Evolutionary conservation across 2,329 filamentous ascomycete species (phyloP).

Genomic region (Aspergillus sclerotialis): DNA sequence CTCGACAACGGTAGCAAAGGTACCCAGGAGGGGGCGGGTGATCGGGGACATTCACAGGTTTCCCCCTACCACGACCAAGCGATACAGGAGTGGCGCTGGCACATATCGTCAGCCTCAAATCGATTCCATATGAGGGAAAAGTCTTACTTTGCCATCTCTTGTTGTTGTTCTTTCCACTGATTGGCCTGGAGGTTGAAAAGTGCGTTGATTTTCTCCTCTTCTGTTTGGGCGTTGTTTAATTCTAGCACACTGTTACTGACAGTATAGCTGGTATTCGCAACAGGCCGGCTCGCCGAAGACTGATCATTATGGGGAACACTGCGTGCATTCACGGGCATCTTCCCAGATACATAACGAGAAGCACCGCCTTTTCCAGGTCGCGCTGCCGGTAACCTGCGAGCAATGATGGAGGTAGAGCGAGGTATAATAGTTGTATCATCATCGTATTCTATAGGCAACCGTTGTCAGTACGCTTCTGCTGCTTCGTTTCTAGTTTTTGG

Average conservation of each 20-base stretch:
- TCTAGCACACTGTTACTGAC: slow-evolving; percentile 52
- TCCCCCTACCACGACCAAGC: slow-evolving; percentile 30
- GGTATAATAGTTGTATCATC: slow-evolving; percentile 98
- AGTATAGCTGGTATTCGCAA: slow-evolving; percentile 32
- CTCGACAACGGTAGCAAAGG: slow-evolving; percentile 90
- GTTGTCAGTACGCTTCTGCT: neutral
- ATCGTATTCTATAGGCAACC: slow-evolving; percentile 66
- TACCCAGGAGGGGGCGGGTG: slow-evolving; percentile 91
- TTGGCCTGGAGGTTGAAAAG: slow-evolving; percentile 86
- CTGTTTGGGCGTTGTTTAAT: slow-evolving; percentile 74
- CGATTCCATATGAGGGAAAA: neutral
- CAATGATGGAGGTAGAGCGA: slow-evolving; percentile 87
- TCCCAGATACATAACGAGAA: slow-evolving; percentile 90
- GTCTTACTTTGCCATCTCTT: slow-evolving; percentile 76
- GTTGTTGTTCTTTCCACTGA: slow-evolving; percentile 88
- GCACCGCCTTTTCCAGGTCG: slow-evolving; percentile 84
- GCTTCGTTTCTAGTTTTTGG: no score
- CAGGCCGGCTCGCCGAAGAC: slow-evolving; percentile 29
- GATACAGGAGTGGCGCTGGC: slow-evolving; percentile 39
- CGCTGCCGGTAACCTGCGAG: slow-evolving; percentile 72
- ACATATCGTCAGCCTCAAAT: slow-evolving; percentile 25
- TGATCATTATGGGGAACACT: slow-evolving; percentile 65
- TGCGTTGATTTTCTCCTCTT: slow-evolving; percentile 88
- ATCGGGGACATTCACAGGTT: slow-evolving; percentile 67
- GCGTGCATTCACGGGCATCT: slow-evolving; percentile 84